A percentile compares a stretch with the other conserved stretches of the same genome.
Conservation (phyloP, 2,329 filamentous ascomycete genomes). For the Zasmidium citrigriseum region DNA sequence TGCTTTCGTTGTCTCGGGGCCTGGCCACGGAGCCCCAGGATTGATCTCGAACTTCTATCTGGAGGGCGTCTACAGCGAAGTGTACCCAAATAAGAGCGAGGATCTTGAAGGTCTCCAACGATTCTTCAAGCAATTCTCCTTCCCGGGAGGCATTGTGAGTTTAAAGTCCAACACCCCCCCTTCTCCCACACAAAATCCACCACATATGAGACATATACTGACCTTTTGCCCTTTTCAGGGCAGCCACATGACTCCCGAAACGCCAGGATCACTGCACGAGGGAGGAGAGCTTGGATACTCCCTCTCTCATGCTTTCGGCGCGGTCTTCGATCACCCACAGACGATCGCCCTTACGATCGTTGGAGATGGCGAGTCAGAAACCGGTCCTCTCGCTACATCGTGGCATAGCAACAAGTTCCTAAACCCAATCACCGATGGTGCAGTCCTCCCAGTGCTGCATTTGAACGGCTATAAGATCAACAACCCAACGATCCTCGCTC, state of each 20-base stretch:
- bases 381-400: constrained; percentile 73
- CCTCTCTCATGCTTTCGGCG: constrained; percentile 75
- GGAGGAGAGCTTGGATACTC: constrained; percentile 82
- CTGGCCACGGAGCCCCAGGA: constrained; percentile 75
- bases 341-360: constrained; percentile 77
- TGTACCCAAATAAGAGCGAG: constrained; percentile 73
- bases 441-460: constrained; percentile 75
- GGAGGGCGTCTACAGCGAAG: constrained; percentile 75
- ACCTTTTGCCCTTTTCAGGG: no score
- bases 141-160: constrained; percentile 74
- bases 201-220: no score
- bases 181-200: no score
- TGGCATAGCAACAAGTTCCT: constrained; percentile 85
- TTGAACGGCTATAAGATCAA: constrained; percentile 86
- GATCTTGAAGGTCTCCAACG: constrained; percentile 68
- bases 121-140: constrained; percentile 83
- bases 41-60: constrained; percentile 76
- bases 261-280: constrained; percentile 71
- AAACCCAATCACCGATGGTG: constrained; percentile 75
- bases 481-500: constrained; percentile 72
- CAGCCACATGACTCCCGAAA: constrained; percentile 54
- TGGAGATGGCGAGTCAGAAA: constrained; percentile 80
- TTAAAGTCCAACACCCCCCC: no score
- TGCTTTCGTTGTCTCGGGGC: constrained; percentile 72
- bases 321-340: constrained; percentile 73